phyloP scores from a whole-genome alignment of 495 filamentous ascomycete species.

The Penicillium salamii region DNA sequence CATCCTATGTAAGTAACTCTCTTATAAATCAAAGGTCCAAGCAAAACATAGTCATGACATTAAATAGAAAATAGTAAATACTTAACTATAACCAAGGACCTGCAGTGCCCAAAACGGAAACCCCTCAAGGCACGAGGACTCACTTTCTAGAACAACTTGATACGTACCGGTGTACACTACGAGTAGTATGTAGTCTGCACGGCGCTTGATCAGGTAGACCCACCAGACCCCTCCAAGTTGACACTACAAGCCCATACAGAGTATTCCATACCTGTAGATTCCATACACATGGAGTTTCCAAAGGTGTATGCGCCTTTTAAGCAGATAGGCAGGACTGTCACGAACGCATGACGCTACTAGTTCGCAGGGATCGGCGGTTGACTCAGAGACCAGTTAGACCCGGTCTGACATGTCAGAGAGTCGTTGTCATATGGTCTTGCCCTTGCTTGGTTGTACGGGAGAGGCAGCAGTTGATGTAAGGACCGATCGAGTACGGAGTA shows the following conservation, averaged over 20 bases:
- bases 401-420: constrained; percentile 3
- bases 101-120: neutral
- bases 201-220: no score
- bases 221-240: no score
- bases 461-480: neutral
- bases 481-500: no score
- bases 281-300: no score
- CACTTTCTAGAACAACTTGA: neutral
- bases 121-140: neutral
- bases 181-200: no score
- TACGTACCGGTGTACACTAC: neutral
- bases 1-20: no score
- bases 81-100: neutral
- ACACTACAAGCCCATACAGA: no score
- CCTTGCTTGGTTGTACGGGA: constrained; percentile 31
- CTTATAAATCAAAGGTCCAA: no score
- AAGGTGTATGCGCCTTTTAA: constrained; percentile 10
- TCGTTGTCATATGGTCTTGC: constrained; percentile 12
- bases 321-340: constrained; percentile 3
- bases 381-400: constrained; percentile 18
- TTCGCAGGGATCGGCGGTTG: constrained; percentile 22
- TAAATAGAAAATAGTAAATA: neutral
- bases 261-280: no score
- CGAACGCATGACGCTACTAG: constrained; percentile 23
- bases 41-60: no score